Percentiles rank a stretch among this genome's conserved stretches.
These are phyloP conservation scores for Schizothecium vesticola DNA, from an alignment of 495 filamentous ascomycete genomes.

Conservation along the genomic window DNA sequence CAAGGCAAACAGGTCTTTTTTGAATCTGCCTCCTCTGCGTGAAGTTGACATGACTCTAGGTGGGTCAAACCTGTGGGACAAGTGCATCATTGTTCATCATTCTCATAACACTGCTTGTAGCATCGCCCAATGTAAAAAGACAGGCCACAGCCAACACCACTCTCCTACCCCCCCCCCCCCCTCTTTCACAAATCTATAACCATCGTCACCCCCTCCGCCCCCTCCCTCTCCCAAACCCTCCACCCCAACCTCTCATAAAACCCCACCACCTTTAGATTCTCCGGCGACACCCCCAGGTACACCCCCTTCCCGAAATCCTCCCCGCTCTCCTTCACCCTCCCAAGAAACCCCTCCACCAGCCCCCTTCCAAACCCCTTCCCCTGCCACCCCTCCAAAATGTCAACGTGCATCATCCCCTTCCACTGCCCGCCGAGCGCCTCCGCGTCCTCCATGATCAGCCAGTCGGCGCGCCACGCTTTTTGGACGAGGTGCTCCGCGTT, in stretches of 20 bases:
- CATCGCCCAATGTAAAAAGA: too few species aligned
- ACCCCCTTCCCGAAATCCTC: constrained; percentile 31
- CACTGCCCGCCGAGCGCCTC: constrained; percentile 25
- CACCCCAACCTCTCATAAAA: constrained; percentile 43
- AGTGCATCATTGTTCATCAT: too few species aligned
- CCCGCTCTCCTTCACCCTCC: constrained; percentile 27
- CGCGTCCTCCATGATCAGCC: constrained; percentile 28
- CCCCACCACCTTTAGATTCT: constrained; percentile 39
- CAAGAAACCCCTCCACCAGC: constrained; percentile 34
- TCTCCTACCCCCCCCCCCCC: too few species aligned
- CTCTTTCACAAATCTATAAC: constrained; percentile 24
- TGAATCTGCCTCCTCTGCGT: too few species aligned
- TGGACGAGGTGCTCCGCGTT: constrained; percentile 29
- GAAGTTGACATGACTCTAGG: too few species aligned
- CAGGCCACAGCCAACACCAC: too few species aligned
- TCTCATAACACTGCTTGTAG: too few species aligned
- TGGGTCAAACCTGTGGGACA: too few species aligned
- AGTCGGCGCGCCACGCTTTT: constrained; percentile 30
- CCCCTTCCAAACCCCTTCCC: constrained; percentile 33
- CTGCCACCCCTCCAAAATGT: constrained; percentile 32
- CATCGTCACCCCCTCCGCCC: constrained; percentile 36
- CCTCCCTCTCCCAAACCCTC: constrained; percentile 28
- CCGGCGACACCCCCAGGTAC: constrained; percentile 33
- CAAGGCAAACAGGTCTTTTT: not conserved
- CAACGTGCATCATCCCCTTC: constrained; percentile 40